Conservation (phyloP, 139 green algal genomes). For the Pycnococcus provasolii region DNA sequence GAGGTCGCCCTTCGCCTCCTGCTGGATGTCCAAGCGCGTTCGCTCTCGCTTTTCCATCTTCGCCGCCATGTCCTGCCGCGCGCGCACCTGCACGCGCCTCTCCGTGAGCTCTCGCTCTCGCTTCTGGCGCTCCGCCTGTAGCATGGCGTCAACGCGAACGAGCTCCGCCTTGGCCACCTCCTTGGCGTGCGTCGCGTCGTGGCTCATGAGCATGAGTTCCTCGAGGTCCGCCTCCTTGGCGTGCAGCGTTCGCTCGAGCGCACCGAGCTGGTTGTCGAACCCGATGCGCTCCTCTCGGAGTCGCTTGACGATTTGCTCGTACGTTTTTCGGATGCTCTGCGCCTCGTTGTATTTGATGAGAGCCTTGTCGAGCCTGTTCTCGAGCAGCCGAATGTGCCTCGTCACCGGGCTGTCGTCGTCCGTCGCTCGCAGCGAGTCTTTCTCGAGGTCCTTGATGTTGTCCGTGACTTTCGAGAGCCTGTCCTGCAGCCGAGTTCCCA, state of each 20-base stretch:
- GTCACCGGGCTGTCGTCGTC: constrained; percentile 25
- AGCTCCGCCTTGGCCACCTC: constrained; percentile 31
- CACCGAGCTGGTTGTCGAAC: constrained; percentile 37
- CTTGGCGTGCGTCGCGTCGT: constrained; percentile 29
- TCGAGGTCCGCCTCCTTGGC: constrained; percentile 38
- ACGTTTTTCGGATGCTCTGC: constrained; percentile 44
- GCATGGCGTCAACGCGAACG: constrained; percentile 3
- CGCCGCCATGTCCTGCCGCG: constrained; percentile 31
- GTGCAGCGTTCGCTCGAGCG: constrained; percentile 35
- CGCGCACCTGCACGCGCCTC: constrained; percentile 14
- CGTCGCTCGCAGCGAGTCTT: constrained; percentile 1
- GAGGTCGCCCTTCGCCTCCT: constrained; percentile 9
- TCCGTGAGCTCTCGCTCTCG: constrained; percentile 31
- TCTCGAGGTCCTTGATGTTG: constrained; percentile 26
- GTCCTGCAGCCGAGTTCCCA: not conserved
- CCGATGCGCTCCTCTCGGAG: constrained; percentile 32
- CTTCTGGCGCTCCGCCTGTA: constrained; percentile 14
- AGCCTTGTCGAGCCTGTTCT: constrained; percentile 57
- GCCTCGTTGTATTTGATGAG: constrained; percentile 53
- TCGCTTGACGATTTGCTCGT: constrained; percentile 40
- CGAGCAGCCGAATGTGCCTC: constrained; percentile 36
- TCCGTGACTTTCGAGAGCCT: constrained; percentile 14
- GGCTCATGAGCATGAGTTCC: constrained; percentile 26
- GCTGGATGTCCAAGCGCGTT: constrained; percentile 22
- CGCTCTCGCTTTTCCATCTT: constrained; percentile 3